Base-by-base conservation (phyloP, 2,329 filamentous ascomycete species). In the Talaromyces amestolkiae region DNA sequence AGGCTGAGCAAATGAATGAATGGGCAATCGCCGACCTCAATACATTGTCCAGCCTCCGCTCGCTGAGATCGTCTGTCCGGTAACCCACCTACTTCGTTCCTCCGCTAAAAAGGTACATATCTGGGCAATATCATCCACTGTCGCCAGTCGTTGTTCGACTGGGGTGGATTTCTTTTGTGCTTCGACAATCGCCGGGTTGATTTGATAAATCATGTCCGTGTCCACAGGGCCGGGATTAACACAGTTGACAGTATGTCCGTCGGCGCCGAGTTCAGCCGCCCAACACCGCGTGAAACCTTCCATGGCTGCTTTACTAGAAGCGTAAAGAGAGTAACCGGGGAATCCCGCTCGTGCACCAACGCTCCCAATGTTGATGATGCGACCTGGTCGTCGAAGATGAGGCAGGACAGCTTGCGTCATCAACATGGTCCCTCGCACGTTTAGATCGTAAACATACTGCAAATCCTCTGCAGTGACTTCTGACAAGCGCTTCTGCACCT, bases 241-340 rank as follows among this genome's bases (percentile, higher is more conserved):
- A 0, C 81, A 79, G 68, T 89, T 90, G 35, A 87, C 86, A 0
- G 86, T 89, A 66, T 85, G 85, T 64, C 81, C 75, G 3, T 68
- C 72, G 79, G 88, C 84, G 0, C 86, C 86, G 8, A 89, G 75
- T 74, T 89, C 87, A 0, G 80, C 79, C 0, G 87, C 87, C 81
- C 85, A 85, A 54, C 79, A 82, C 8, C 86, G 78, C 10, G 87
- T 89, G 63, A 89, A 73, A 0, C 82, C 85, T 72, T 89, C 86
- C 24, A 89, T 72, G 7, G 86, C 87, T 0, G 84, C 85, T 71
- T 89, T 89, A 4, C 82, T 84, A 0, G 83, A 82, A 54, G 80
- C 80, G 72, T 89, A 89, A 2, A 86, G 72, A 2, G 81, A 78
- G 3, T 85, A 68, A 1, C 76, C 72, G 1, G 78, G 72, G 65